Evolutionary conservation across 2,329 filamentous ascomycete genomes (phyloP), one percentile per base, ranked within the genome.

Genomic region (Verticillium isaacii): DNA sequence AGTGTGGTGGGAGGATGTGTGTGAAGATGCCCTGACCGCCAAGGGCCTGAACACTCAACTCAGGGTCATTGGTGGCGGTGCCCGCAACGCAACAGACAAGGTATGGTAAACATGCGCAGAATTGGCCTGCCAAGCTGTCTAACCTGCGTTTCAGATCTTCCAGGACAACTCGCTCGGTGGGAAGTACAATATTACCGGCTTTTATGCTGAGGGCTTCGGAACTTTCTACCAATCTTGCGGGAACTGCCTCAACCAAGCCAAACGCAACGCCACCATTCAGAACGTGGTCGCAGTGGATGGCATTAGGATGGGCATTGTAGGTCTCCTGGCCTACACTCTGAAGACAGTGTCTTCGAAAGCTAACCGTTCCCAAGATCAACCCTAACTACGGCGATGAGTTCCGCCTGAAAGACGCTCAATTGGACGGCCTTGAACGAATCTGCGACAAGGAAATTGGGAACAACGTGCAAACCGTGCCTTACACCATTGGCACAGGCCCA

Each of bases 1-100:
- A 71, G 70, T 71, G 2, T 71, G 70, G 70, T 71, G 70, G 70
- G 70, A 71, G 57, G 70, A 71, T 8, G 70, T 71, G 8, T 71
- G 70, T 3, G 70, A 71, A 19, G 70, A 71, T 37, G 70, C 70
- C 0, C 57, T 71, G 2, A 71, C 70, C 0, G 66, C 70, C 0
- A 71, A 71, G 62, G 70, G 70, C 0, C 60, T 71, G 9, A 71
- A 71, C 62, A 71, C 70, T 0, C 70, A 71, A 45, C 56, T 71
- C 1, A 66, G 70, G 32, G 70, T 71, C 14, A 71, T 71, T 32
- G 70, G 70, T 0, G 70, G 70, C 8, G 70, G 70, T 54, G 70
- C 70, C 2, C 58, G 60, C 9, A 69, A 70, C 52, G 70, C 70
- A 1, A 71, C 70, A 5, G 70, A 71, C n/a, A 71, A 71, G 67